Conservation (phyloP, 2,329 filamentous ascomycete species). For the Gremmenia infestans region DNA sequence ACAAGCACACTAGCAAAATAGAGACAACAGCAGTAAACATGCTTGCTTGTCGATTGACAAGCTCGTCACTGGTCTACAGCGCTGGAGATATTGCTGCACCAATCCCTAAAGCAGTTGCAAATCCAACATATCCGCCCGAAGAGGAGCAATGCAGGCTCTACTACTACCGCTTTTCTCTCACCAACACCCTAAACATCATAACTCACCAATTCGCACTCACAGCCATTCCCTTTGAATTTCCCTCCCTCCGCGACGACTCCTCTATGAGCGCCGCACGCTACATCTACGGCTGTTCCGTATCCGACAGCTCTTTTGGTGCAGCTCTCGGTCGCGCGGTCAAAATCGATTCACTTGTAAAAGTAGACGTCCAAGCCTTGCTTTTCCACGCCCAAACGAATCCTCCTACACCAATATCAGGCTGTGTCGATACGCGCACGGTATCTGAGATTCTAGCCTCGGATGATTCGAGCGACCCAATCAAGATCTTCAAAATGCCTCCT, state of each 20-base stretch:
- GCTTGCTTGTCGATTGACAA: conserved; percentile 62
- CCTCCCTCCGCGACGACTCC: conserved; percentile 48
- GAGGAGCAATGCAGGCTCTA: conserved; percentile 65
- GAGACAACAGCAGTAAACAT: conserved; percentile 50
- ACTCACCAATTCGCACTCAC: conserved; percentile 60
- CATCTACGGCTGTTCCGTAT: conserved; percentile 63
- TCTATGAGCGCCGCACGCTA: conserved; percentile 56
- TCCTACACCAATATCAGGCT: conserved; percentile 50
- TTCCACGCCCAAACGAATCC: conserved; percentile 42
- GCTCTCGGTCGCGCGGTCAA: conserved; percentile 61
- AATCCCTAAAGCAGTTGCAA: conserved; percentile 29
- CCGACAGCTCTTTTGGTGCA: conserved; percentile 50
- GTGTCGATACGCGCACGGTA: conserved; percentile 54
- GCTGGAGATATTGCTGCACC: conserved; percentile 58
- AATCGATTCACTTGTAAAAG: conserved; percentile 60
- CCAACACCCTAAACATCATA: conserved; percentile 36
- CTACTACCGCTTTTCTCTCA: conserved; percentile 58
- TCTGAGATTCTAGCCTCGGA: conserved; percentile 44
- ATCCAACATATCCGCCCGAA: conserved; percentile 35
- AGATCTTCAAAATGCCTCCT: conserved; percentile 55
- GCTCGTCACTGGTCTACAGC: conserved; percentile 58
- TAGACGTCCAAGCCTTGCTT: conserved; percentile 52
- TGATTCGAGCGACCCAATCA: conserved; percentile 50
- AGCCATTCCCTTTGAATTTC: conserved; percentile 64
- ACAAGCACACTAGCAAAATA: conserved; percentile 17